Evolutionary conservation across 176 grass and related monocot species (phyloP), one percentile per base, ranked within the genome.

Genomic region (Bothriochloa decipiens): DNA sequence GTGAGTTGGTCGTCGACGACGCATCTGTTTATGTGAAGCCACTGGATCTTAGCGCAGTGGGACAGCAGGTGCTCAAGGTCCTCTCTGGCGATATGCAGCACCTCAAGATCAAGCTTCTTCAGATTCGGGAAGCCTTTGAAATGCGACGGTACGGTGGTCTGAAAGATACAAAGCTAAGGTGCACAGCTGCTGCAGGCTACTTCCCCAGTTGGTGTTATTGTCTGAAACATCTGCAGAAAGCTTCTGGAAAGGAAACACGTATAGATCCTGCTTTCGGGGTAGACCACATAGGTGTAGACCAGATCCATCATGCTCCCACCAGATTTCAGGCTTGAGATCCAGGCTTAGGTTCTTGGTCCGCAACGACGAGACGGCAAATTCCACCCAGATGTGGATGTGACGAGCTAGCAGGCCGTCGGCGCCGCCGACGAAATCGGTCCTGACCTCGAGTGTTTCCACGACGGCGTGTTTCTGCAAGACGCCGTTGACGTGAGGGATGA

Each of bases 101-200:
- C n/a, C n/a, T n/a, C n/a, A n/a, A n/a, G n/a, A n/a, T n/a, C 2
- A 52, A 74, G 72, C 72, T 49, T 74, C 23, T 25, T 74, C 27
- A 74, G 43, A 27, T 74, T 74, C 16, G 72, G 72, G 12, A 74
- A 74, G 8, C 72, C 72, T 28, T 15, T 50, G 25, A 74, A 52
- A 14, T 33, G 72, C 3, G 45, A 52, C 16, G 43, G n/a, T n/a
- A n/a, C n/a, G n/a, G 72, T 52, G 72, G 72, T 2, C 29, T 50
- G 3, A 74, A 15, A 52, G 43, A 32, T 9, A 74, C n/a, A 32
- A 49, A 74, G 42, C 72, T 74, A 1, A 74, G 72, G 14, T 74
- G 43, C 42, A n/a, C n/a, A 74, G n/a, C 1, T 32, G 72, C 43
- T 52, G 43, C 28, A 74, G 45, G 16, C 2, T 18, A 14, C 41